Evolutionary conservation across 2,329 filamentous ascomycete genomes (phyloP), one percentile per base, ranked within the genome.

Genomic region (Achaetomium macrosporum): DNA sequence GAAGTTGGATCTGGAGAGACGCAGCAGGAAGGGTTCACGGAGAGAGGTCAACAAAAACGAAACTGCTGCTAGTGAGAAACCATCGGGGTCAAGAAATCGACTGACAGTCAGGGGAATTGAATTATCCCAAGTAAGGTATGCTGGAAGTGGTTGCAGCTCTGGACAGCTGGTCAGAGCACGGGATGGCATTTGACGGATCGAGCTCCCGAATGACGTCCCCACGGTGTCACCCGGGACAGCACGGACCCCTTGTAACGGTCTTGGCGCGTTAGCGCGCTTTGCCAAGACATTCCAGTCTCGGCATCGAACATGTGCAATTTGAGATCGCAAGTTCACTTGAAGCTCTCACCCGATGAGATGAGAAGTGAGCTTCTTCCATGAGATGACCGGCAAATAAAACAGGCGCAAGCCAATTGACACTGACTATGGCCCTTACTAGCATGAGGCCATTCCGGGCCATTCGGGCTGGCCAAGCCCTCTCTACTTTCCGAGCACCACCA

Each of bases 161-260:
- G 43, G 37, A 51, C 50, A 51, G 36, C 42, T 51, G 42, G 43
- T 47, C 42, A 51, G 36, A 46, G 25, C 36, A 40, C 17, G 42
- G 19, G 19, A 29, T 36, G 44, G 25, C 10, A 35, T n/a, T n/a
- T 9, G 15, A 10, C 36, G 16, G 13, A 16, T 9, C n/a, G 15
- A n/a, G 36, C 12, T 9, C 10, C 33, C 33, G 10, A 9, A 35
- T 35, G 13, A 35, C 13, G 33, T 25, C 47, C 39, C 47, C 19
- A 50, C 48, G 19, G 11, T 11, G 20, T 39, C 47, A 50, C 47
- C 41, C 31, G 20, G 19, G 25, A 20, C 19, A 29, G 19, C 40
- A 29, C 40, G 11, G 33, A 36, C 33, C 33, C 33, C 25, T 7
- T 25, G 25, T 7, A 25, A 37, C n/a, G 35, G 12, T 16, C 15